Evolutionary conservation across 192 early-diverging fungal genomes (phyloP).

Genomic region (Spinellus fusiger): DNA sequence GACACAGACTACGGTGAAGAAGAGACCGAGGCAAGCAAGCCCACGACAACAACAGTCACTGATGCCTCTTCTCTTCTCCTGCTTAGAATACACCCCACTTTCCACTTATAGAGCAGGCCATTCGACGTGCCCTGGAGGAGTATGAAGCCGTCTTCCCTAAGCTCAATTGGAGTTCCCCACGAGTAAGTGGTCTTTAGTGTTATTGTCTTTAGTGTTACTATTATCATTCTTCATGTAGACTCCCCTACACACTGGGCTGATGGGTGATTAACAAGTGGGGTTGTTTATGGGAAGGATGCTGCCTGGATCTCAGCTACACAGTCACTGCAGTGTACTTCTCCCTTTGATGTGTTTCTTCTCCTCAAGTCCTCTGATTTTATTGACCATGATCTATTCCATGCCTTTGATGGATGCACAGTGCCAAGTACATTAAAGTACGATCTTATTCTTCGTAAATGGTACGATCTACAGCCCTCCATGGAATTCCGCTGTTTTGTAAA

Average conservation of each 20-base stretch:
- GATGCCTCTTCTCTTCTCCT: neutral
- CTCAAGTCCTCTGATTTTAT: slow-evolving; percentile 93
- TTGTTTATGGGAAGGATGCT: no score
- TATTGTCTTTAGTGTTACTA: neutral
- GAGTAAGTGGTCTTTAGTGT: slow-evolving; percentile 46
- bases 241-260: neutral
- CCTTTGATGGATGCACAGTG: slow-evolving; percentile 64
- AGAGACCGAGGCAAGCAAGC: slow-evolving; percentile 2
- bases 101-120: slow-evolving; percentile 55
- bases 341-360: slow-evolving; percentile 79
- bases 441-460: slow-evolving; percentile 88
- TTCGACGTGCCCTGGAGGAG: slow-evolving; percentile 59
- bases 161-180: slow-evolving; percentile 92
- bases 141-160: slow-evolving; percentile 88
- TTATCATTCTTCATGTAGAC: neutral
- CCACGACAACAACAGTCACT: neutral
- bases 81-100: slow-evolving; percentile 44
- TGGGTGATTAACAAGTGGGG: no score
- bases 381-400: slow-evolving; percentile 71
- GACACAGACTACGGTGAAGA: slow-evolving; percentile 21
- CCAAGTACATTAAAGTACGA: slow-evolving; percentile 41
- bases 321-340: slow-evolving; percentile 68
- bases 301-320: slow-evolving; percentile 82
- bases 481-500: slow-evolving; percentile 95
- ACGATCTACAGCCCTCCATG: slow-evolving; percentile 83